Evolutionary conservation across 1,284 basidiomycete species (phyloP).

Genomic region (Fomes fomentarius): DNA sequence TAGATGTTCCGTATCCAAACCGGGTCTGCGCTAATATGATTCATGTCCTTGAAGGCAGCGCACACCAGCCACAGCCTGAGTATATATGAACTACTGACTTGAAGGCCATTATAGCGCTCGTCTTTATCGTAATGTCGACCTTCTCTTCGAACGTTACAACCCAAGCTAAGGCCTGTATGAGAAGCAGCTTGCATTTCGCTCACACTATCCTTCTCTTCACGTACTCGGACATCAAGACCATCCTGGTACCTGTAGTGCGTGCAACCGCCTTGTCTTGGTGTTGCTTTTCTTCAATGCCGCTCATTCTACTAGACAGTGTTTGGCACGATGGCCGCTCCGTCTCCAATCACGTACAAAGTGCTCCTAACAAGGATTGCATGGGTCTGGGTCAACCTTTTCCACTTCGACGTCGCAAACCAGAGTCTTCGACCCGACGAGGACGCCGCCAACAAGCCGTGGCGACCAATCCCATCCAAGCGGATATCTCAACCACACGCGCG

Average conservation of each 20-base stretch:
- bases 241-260: constrained; percentile 38
- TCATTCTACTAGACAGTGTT: not conserved
- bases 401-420: constrained; percentile 49
- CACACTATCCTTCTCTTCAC: constrained; percentile 32
- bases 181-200: too few relatives aligned
- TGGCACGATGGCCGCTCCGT: not conserved
- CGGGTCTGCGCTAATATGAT: too few relatives aligned
- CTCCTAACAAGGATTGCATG: constrained; percentile 32
- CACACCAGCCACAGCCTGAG: too few relatives aligned
- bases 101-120: too few relatives aligned
- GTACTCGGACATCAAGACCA: constrained; percentile 41
- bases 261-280: not conserved
- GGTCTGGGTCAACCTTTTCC: constrained; percentile 47
- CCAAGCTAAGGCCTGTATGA: too few relatives aligned
- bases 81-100: too few relatives aligned
- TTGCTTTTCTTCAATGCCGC: not conserved
- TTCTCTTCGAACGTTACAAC: too few relatives aligned
- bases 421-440: constrained; percentile 43
- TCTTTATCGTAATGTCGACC: too few relatives aligned
- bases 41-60: too few relatives aligned
- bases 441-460: constrained; percentile 44
- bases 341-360: not conserved
- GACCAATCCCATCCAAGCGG: constrained; percentile 46
- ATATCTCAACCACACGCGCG: constrained; percentile 38
- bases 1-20: too few relatives aligned